These are phyloP conservation scores for Tritrichomonas foetus DNA, from an alignment of 208 protist genomes.

Conservation along the genomic window DNA sequence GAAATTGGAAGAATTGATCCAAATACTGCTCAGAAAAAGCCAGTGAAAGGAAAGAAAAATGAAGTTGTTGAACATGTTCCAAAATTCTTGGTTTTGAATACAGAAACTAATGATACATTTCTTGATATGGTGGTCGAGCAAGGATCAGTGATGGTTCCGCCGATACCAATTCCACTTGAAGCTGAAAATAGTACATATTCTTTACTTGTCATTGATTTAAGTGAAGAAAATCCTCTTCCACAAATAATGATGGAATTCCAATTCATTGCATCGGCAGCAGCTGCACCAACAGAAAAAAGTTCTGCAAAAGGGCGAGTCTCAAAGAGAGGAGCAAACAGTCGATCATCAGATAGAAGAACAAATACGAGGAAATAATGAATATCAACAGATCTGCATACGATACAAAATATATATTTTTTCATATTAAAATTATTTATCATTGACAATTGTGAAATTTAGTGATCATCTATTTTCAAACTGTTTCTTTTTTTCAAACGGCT, in stretches of 20 bases:
- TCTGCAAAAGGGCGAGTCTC: not conserved
- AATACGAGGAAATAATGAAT: not conserved
- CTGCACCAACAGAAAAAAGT: not conserved
- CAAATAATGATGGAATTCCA: not conserved
- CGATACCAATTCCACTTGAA: not conserved
- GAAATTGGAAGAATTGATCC: conserved; percentile 14
- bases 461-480: no score
- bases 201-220: not conserved
- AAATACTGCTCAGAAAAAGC: not conserved
- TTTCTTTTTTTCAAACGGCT: no score
- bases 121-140: not conserved
- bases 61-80: not conserved
- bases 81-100: not conserved
- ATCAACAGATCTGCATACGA: no score
- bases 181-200: not conserved
- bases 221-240: not conserved
- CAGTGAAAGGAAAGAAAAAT: not conserved
- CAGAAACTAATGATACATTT: not conserved
- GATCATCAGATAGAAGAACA: not conserved
- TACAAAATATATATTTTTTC: no score
- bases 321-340: not conserved
- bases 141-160: not conserved
- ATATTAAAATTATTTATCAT: no score
- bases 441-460: no score
- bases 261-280: not conserved